Percentiles rank a stretch among this genome's conserved stretches.
Evolutionary conservation across 176 grass and related monocot genomes (phyloP).

Genomic region (Paspalum notatum): DNA sequence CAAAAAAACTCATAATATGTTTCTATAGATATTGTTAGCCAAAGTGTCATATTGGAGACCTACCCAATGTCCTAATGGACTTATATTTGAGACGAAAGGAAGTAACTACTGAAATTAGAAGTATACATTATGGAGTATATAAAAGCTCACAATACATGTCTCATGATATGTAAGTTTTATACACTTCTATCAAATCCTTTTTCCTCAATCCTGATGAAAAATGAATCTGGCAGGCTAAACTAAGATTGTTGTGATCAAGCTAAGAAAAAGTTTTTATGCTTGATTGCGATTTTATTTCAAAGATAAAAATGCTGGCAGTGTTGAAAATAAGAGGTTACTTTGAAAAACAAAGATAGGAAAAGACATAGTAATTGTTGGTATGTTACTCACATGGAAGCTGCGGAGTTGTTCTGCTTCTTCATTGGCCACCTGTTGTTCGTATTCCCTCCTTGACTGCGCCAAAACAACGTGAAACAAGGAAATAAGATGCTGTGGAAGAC

Average conservation of each 20-base stretch:
- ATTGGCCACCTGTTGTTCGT: conserved; percentile 80
- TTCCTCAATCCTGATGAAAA: neutral
- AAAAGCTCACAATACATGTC: conserved; percentile 10
- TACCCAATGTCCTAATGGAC: neutral
- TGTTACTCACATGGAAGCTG: conserved; percentile 73
- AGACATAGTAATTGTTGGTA: neutral
- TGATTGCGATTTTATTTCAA: neutral
- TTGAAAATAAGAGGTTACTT: conserved; percentile 1
- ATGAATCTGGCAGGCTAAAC: neutral
- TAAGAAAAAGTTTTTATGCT: neutral
- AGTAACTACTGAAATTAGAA: neutral
- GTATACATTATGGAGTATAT: neutral
- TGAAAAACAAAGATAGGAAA: neutral
- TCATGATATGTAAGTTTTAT: neutral
- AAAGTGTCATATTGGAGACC: neutral
- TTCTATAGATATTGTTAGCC: neutral
- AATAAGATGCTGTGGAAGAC: conserved; percentile 24
- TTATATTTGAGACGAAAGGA: neutral
- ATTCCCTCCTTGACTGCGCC: conserved; percentile 78
- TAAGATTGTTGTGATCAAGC: neutral
- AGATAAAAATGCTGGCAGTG: neutral
- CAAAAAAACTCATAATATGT: neutral
- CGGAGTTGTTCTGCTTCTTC: conserved; percentile 87
- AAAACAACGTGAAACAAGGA: conserved; percentile 32
- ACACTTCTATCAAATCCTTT: neutral